Conservation (phyloP, 495 filamentous ascomycete genomes). For the Delitschia confertaspora region DNA sequence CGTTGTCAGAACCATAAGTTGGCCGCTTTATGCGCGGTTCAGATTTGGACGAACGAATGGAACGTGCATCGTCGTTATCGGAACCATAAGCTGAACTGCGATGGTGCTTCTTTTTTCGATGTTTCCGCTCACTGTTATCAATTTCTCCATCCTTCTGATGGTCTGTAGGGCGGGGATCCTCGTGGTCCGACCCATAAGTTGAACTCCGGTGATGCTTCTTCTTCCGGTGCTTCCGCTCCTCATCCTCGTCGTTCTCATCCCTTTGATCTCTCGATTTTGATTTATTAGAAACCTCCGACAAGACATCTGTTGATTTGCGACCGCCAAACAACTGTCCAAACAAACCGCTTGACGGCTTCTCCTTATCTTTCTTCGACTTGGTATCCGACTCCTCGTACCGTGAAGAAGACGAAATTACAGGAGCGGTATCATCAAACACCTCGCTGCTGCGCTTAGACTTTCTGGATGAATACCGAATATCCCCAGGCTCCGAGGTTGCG, state of each 20-base stretch:
- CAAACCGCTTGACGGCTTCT: conserved; percentile 35
- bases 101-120: conserved; percentile 28
- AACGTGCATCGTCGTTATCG: conserved; percentile 17
- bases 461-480: conserved; percentile 16
- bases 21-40: conserved; percentile 1
- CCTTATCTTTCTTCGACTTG: conserved; percentile 27
- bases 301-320: conserved; percentile 29
- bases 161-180: conserved; percentile 4
- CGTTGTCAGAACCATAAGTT: conserved; percentile 29
- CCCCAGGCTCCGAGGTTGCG: conserved; percentile 32
- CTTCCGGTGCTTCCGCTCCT: conserved; percentile 29
- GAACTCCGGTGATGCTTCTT: conserved; percentile 31
- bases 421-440: conserved; percentile 28
- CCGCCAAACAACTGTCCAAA: conserved; percentile 31
- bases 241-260: conserved; percentile 13
- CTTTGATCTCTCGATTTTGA: conserved; percentile 13
- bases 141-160: too few relatives aligned
- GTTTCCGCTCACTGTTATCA: conserved; percentile 25
- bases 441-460: conserved; percentile 28
- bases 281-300: conserved; percentile 18
- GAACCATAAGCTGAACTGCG: conserved; percentile 17
- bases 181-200: conserved; percentile 17
- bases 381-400: conserved; percentile 27
- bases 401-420: conserved; percentile 28
- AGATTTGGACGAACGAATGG: not conserved